These are phyloP conservation scores for Camelina sativa DNA, from an alignment of 345 rosid genomes.

Conservation along the genomic window DNA sequence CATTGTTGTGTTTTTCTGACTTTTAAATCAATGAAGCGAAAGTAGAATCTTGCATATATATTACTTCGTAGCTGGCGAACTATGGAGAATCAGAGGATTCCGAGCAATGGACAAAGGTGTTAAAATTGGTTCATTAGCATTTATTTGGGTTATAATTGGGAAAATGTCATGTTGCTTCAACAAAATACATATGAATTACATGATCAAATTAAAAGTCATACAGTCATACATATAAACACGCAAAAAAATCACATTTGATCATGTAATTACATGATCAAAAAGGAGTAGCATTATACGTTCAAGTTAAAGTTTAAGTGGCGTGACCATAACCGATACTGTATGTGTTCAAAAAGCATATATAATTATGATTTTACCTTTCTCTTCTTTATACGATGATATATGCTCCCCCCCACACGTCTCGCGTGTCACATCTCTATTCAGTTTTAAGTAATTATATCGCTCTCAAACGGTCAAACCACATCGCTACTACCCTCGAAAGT, in stretches of 20 bases:
- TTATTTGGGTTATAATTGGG: neutral
- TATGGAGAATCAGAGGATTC: neutral
- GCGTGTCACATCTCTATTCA: neutral
- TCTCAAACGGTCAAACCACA: no score
- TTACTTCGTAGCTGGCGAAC: neutral
- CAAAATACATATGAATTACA: neutral
- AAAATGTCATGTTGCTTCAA: neutral
- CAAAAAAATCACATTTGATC: neutral
- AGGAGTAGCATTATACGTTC: neutral
- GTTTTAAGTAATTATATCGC: no score
- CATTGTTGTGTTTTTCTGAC: neutral
- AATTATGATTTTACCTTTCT: no score
- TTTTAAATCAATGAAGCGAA: neutral
- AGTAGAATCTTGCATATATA: neutral
- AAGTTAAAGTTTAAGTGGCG: neutral
- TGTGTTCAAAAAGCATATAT: neutral
- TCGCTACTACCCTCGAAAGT: no score
- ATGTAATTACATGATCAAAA: no score
- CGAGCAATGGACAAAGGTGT: neutral
- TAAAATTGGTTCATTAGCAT: neutral
- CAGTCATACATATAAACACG: neutral
- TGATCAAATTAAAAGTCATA: no score
- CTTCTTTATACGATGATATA: no score
- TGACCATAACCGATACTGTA: neutral
- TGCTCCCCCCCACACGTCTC: neutral